Evolutionary conservation across 768 basidiomycete species (phyloP).

Genomic region (Leccinum imitatum): DNA sequence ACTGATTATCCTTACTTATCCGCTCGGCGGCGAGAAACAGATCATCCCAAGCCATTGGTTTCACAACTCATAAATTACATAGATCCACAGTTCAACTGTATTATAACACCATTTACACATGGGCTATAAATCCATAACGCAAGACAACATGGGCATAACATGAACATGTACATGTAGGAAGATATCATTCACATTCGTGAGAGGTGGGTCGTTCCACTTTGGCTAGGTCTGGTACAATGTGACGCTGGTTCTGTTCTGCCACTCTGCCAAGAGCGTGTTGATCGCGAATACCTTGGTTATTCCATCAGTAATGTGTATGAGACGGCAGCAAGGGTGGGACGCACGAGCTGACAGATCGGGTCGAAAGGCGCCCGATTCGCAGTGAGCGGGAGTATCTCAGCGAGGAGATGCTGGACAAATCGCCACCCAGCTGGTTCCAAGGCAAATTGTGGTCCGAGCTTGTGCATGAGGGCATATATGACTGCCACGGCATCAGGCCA

Average conservation of each 20-base stretch:
- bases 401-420: slow-evolving; percentile 16
- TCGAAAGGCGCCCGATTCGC: slow-evolving; percentile 2
- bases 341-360: slow-evolving; percentile 19
- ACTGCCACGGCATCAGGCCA: slow-evolving; percentile 19
- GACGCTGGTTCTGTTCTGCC: slow-evolving; percentile 3
- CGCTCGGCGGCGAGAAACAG: slow-evolving; percentile 5
- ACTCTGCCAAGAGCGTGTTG: slow-evolving; percentile 8
- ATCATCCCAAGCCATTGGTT: slow-evolving; percentile 4
- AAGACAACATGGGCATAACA: slow-evolving; percentile 5
- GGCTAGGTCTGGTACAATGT: slow-evolving; percentile 8
- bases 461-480: slow-evolving; percentile 14
- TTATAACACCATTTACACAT: slow-evolving; percentile 19
- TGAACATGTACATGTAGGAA: slow-evolving; percentile 5
- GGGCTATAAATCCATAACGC: slow-evolving; percentile 11
- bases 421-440: slow-evolving; percentile 8
- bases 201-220: slow-evolving; percentile 1
- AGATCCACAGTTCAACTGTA: slow-evolving; percentile 25
- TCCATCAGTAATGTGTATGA: slow-evolving; percentile 2
- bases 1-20: slow-evolving; percentile 14
- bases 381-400: slow-evolving; percentile 7
- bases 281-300: slow-evolving; percentile 15
- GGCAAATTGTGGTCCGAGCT: slow-evolving; percentile 20
- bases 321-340: not conserved
- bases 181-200: not conserved
- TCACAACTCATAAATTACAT: slow-evolving; percentile 14